Evolutionary conservation across 306 rosid genomes (phyloP), one percentile per base, ranked within the genome.

Genomic region (Inga laurina): DNA sequence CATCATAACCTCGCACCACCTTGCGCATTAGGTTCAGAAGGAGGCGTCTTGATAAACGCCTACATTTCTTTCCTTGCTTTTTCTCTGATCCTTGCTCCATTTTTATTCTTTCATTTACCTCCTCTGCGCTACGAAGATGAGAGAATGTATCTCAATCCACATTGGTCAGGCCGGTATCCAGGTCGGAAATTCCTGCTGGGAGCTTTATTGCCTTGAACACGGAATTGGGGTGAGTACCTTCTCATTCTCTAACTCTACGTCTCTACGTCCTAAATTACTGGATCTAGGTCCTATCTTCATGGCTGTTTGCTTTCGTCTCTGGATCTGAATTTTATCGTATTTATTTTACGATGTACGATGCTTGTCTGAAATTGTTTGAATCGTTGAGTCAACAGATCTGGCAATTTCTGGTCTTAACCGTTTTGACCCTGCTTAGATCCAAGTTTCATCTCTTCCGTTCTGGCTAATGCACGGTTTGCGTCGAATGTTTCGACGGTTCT

Each of bases 101-200:
- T 56, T 21, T 56, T 24, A 7, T 18, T 56, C 64, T 8, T 59
- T 59, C 66, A n/a, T 9, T 22, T 10, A n/a, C 13, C 4, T 59
- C 32, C 32, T n/a, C 10, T 22, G 34, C 66, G 13, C 66, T 21
- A 22, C 34, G 34, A 22, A 59, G 66, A 59, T 59, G 66, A 59
- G 66, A 59, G 66, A 59, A 34, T 59, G 66, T 5, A 59, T 59
- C 32, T 59, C 66, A 22, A 59, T 59, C 66, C 66, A 59, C 66
- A 59, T 59, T 22, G 66, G 66, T 22, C 66, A 59, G 66, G 66
- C 66, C 32, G 66, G 66, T 59, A 59, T 59, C 66, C 66, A 59
- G 32, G 66, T 59, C 15, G 66, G 66, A 59, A 59, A 59, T 59
- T 34, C 66, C 66, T 59, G 66, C 66, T 59, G 66, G 66, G 66